Base-by-base conservation (phyloP, 331 rosid genomes). In the Quercus phellos region DNA sequence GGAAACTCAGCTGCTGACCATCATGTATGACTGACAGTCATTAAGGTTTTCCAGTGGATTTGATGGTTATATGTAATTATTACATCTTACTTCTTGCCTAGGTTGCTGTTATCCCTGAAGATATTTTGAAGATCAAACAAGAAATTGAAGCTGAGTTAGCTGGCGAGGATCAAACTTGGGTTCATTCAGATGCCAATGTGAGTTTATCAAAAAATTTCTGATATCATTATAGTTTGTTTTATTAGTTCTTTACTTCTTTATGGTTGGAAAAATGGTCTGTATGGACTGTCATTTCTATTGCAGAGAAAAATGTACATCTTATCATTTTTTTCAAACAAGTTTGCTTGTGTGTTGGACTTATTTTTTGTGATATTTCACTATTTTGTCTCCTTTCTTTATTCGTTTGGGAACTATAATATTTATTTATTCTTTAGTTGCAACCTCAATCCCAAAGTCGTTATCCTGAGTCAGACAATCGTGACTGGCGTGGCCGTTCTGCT, bases 401-500 rank as follows among this genome's bases (percentile, higher is more conserved):
- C 3, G 0, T 17, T 54, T 54, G 21, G 59, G n/a, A 54, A 54
- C 59, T 54, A 18, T 54, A 54, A 54, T 17, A 54, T 54, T 17
- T 54, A 54, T 54, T 17, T 18, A 54, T 19, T 54, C n/a, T 54
- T 73, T 90, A 92, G 97, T 78, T 85, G 14, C 85, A 82, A 32
- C 76, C 61, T 69, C 97, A 79, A 78, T 43, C 82, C 70, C 96
- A 89, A 74, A 79, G 68, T 75, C 97, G 92, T 64, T 94, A 92
- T 74, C 61, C 88, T 73, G 97, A 94, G 87, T 92, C 92, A 51
- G 98, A 92, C 77, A 82, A 75, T 51, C 92, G 95, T 61, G 97
- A 92, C 67, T 94, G 98, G 98, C 98, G 90, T 85, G 93, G 89
- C 42, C 90, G 97, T 2, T 81, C 97, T 84, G 90, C 88, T 2